Base-by-base conservation (phyloP, 371 early-diverging fungal genomes). In the Mucor mucedo region DNA sequence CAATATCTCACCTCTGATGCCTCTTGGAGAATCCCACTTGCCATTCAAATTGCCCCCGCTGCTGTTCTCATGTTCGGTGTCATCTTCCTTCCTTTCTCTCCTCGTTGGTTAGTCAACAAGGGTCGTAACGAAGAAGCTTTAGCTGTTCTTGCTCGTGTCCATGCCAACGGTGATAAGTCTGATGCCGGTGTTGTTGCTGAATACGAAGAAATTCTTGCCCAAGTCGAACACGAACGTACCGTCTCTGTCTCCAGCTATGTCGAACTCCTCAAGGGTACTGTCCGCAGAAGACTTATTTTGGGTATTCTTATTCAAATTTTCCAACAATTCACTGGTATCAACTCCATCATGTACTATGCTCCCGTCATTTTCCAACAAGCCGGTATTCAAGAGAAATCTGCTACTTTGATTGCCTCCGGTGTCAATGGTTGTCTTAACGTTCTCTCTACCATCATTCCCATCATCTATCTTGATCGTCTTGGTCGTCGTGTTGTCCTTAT, bases 101-200 rank as follows among this genome's bases (percentile, higher is more conserved):
- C 87, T 33, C 84, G 86, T 62, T 86, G 86, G 86, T 72, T 86
- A 58, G 45, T 77, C 55, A 65, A 58, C 66, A 73, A 69, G 41
- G 89, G 76, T 39, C 77, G 82, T 42, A 92, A 86, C 30, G 91
- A 91, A n/a, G 94, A 96, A 67, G 94, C 91, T 32, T 77, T 87
- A 16, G 56, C 68, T 49, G 90, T 89, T 7, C 77, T 98, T 13
- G 93, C 94, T 47, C 76, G 85, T 55, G 83, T 97, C 68, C 89
- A 92, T 42, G 80, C 85, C 35, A 58, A 66, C 7, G 84, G 86
- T 55, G 82, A 88, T 58, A 74, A 71, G 62, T 76, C 79, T 49
- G 73, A 71, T 48, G 76, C 88, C 29, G 78, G 67, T 21, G 90
- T 95, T 33, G 56, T 85, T 13, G 82, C 84, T n/a, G 96, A 96